Evolutionary conservation across 441 rosid genomes (phyloP).

Genomic region (Erysimum cheiri): DNA sequence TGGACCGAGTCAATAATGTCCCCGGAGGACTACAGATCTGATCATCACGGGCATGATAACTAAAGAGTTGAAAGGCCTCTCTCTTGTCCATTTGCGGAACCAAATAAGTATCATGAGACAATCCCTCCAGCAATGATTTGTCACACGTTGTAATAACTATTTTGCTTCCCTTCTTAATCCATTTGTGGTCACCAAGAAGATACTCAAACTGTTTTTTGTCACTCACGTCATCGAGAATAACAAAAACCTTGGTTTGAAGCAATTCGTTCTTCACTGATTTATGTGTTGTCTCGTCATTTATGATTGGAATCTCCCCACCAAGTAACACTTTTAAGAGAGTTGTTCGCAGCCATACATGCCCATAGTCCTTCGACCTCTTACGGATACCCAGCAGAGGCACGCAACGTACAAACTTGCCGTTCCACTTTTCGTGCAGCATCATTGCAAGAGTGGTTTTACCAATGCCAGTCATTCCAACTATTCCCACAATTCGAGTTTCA

Average conservation of each 20-base stretch:
- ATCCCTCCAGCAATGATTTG: not conserved
- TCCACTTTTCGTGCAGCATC: too few relatives aligned
- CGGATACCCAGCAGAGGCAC: too few relatives aligned
- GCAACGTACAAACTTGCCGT: too few relatives aligned
- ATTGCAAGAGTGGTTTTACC: too few relatives aligned
- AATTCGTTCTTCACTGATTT: not conserved
- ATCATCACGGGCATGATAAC: too few relatives aligned
- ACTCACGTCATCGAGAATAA: constrained; percentile 31
- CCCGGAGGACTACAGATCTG: too few relatives aligned
- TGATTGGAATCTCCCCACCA: not conserved
- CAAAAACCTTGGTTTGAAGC: constrained; percentile 3
- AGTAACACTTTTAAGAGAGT: not conserved
- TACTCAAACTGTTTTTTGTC: constrained; percentile 6
- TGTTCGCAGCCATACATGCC: not conserved
- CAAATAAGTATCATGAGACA: not conserved
- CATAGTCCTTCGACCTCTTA: not conserved
- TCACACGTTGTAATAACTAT: constrained; percentile 30
- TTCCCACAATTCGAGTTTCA: too few relatives aligned
- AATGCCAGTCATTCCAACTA: too few relatives aligned
- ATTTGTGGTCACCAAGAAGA: not conserved
- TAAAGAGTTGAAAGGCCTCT: too few relatives aligned
- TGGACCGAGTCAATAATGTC: too few relatives aligned
- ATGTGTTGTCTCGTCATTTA: not conserved
- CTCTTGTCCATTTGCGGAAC: too few relatives aligned
- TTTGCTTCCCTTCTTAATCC: constrained; percentile 34